Percentiles rank a stretch among this genome's conserved stretches.
Conservation (phyloP, 2,329 filamentous ascomycete genomes). For the Bipolaris zeicola region DNA sequence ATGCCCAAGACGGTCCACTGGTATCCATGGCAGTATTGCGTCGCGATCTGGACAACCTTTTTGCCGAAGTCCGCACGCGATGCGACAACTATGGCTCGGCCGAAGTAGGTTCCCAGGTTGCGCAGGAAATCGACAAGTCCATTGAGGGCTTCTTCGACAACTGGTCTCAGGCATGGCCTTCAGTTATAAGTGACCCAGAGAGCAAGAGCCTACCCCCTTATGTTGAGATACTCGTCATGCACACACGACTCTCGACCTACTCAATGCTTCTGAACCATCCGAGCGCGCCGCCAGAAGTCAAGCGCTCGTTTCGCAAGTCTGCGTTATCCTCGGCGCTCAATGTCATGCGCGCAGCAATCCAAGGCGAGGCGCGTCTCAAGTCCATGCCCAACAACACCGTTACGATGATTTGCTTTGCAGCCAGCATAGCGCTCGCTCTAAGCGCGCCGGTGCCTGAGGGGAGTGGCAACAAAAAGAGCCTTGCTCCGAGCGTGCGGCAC, state of each 20-base stretch:
- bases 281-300: constrained; percentile 71
- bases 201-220: constrained; percentile 68
- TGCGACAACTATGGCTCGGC: constrained; percentile 63
- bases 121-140: constrained; percentile 50
- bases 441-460: constrained; percentile 34
- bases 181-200: constrained; percentile 35
- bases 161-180: constrained; percentile 67
- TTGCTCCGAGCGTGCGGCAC: constrained; percentile 43
- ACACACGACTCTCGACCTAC: constrained; percentile 76
- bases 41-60: constrained; percentile 67
- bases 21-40: constrained; percentile 73
- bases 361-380: constrained; percentile 70
- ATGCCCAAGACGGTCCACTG: constrained; percentile 71
- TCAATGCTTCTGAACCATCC: constrained; percentile 76
- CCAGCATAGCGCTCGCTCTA: constrained; percentile 57
- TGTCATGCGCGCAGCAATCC: constrained; percentile 74
- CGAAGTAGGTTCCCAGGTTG: constrained; percentile 60
- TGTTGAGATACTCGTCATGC: constrained; percentile 73
- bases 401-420: constrained; percentile 77
- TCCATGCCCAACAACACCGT: constrained; percentile 81
- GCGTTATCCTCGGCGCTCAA: constrained; percentile 75
- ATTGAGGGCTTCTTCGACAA: constrained; percentile 70
- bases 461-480: constrained; percentile 29
- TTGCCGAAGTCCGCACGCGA: constrained; percentile 62
- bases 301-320: constrained; percentile 73